Conservation (phyloP, 148 eudicot genomes). For the Rhododendron griersonianum region DNA sequence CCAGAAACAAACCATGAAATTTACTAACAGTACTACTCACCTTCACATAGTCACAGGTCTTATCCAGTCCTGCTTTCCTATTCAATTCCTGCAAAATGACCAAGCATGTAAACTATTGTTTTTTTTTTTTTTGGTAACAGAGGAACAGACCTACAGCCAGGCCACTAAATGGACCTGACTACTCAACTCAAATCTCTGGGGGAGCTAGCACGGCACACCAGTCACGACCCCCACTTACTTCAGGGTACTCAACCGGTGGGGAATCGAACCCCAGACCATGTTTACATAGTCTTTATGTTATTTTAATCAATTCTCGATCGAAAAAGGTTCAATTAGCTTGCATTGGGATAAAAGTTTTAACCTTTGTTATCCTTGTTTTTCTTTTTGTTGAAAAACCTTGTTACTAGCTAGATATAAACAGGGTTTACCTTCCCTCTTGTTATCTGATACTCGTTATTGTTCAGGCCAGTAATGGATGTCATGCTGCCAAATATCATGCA, state of each 20-base stretch:
- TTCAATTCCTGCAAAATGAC: conserved; percentile 56
- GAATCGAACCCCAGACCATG: too few relatives aligned
- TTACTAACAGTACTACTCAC: conserved; percentile 21
- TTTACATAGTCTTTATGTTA: neutral
- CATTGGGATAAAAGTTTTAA: neutral
- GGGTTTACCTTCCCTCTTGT: conserved; percentile 79
- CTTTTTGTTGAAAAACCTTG: too few relatives aligned
- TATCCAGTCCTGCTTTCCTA: conserved; percentile 62
- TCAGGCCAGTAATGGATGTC: conserved; percentile 85
- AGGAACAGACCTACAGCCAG: too few relatives aligned
- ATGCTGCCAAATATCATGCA: conserved; percentile 42
- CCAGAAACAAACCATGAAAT: neutral
- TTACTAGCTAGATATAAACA: neutral
- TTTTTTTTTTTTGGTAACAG: too few relatives aligned
- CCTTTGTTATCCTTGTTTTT: too few relatives aligned
- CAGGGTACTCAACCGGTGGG: too few relatives aligned
- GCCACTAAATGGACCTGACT: too few relatives aligned
- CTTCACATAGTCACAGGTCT: conserved; percentile 81
- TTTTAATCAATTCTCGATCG: too few relatives aligned
- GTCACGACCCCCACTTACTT: too few relatives aligned
- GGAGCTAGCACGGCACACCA: too few relatives aligned
- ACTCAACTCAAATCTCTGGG: too few relatives aligned
- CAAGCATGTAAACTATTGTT: neutral
- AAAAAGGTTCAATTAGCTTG: neutral
- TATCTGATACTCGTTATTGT: conserved; percentile 94